Base-by-base conservation (phyloP, 202 grass and related monocot genomes). In the Schoenoplectus triqueter region DNA sequence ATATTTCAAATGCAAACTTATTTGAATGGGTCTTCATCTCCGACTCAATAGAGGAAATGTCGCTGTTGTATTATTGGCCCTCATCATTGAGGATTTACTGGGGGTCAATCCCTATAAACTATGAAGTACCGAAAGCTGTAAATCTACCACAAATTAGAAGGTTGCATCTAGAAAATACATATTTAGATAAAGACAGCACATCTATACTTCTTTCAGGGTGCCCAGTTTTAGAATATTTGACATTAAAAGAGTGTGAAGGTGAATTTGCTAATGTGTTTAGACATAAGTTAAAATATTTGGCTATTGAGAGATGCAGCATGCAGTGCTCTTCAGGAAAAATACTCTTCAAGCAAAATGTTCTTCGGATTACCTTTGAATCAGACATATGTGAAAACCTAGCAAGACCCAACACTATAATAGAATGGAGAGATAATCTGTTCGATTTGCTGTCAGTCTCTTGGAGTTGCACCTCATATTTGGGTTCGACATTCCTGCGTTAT, bases 131-230 rank as follows among this genome's bases (percentile, higher is more conserved):
- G 11, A 66, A 66, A 3, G 22, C 40, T 5, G 22, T 66, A 66
- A 40, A 40, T 40, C 64, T 66, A 40, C 64, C 64, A 1, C 64
- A 66, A 66, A 66, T 66, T 40, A 66, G 64, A 66, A 66, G 20
- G 64, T 66, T 41, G 64, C 64, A 39, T 66, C 10, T 41, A 11
- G 22, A 31, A 9, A 13, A 22, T 0, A 66, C 64, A 5, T 40
- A 2, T 41, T 66, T 66, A 10, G 22, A 40, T 31, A 8, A 66
- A 66, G 64, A 66, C 21, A 39, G 64, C 19, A 19, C 11, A 0
- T 39, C 64, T 10, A 66, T 66, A 66, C 64, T 66, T 66, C 64
- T 66, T 10, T 66, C 9, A 13, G 64, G 64, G 64, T 66, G 64
- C 22, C 64, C 64, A 0, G 3, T 66, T 66, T 10, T 66, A 40